Evolutionary conservation across 805 yeast species (phyloP).

Genomic region (Kodamaea hsintzibuensis): DNA sequence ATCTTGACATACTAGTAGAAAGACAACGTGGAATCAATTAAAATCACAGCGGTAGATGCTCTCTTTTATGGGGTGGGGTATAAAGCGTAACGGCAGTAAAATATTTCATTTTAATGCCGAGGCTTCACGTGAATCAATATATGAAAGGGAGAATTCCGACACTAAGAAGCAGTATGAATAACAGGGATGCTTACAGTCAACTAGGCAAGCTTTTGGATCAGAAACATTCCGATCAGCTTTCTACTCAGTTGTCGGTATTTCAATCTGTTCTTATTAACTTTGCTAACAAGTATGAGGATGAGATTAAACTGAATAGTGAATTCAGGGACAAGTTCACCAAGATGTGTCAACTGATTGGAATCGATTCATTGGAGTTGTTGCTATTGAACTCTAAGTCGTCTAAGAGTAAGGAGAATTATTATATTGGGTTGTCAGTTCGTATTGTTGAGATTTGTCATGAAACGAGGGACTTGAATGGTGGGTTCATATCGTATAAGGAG

Average conservation of each 20-base stretch:
- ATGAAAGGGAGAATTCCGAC: too few species aligned
- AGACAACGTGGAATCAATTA: background rate
- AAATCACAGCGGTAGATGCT: background rate
- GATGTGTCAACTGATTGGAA: slow-evolving; percentile 78
- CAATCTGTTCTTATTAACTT: slow-evolving; percentile 76
- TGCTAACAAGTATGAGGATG: slow-evolving; percentile 69
- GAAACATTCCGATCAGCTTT: slow-evolving; percentile 58
- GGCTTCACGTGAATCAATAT: background rate
- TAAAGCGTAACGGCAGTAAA: background rate
- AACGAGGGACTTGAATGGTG: slow-evolving; percentile 78
- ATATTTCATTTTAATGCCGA: background rate
- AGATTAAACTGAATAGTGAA: slow-evolving; percentile 61
- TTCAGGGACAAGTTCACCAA: slow-evolving; percentile 71
- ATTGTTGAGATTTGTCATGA: slow-evolving; percentile 74
- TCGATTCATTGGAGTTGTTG: slow-evolving; percentile 64
- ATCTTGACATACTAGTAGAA: background rate
- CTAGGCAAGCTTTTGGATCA: slow-evolving; percentile 53
- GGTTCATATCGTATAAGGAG: slow-evolving; percentile 62
- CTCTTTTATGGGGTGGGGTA: background rate
- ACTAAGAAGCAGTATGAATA: slow-evolving; percentile 5
- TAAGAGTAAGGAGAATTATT: slow-evolving; percentile 49
- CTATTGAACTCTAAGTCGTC: slow-evolving; percentile 17
- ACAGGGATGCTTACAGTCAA: slow-evolving; percentile 35
- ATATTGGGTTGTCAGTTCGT: slow-evolving; percentile 68
- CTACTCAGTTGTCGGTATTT: slow-evolving; percentile 73